Percentiles rank a stretch among this genome's conserved stretches.
Conservation (phyloP, 805 yeast genomes). For the Blastobotrys parvus region DNA sequence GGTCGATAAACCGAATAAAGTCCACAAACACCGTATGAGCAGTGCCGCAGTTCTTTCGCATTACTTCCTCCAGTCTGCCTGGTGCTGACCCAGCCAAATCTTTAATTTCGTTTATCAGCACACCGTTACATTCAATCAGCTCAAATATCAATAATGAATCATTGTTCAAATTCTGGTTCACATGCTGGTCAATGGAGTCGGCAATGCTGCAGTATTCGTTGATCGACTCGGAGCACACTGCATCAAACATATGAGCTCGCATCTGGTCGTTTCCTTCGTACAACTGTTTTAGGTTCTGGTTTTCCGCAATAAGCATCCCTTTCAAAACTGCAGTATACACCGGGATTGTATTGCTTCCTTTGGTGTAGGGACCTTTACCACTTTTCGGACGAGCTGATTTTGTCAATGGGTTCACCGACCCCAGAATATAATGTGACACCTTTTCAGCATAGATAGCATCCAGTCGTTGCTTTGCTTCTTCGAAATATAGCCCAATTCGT, state of each 20-base stretch:
- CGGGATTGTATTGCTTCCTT: conserved; percentile 51
- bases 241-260: conserved; percentile 25
- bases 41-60: conserved; percentile 17
- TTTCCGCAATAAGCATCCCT: conserved; percentile 43
- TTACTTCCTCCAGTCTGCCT: conserved; percentile 14
- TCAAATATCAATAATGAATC: conserved; percentile 53
- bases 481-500: conserved; percentile 39
- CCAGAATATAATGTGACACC: conserved; percentile 14
- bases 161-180: conserved; percentile 35
- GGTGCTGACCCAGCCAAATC: conserved; percentile 20
- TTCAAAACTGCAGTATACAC: conserved; percentile 45
- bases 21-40: conserved; percentile 41
- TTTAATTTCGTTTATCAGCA: conserved; percentile 29
- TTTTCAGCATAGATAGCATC: conserved; percentile 18
- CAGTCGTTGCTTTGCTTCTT: conserved; percentile 19
- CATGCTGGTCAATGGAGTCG: conserved; percentile 31
- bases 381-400: conserved; percentile 9
- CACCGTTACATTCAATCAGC: conserved; percentile 41
- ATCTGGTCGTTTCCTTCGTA: conserved; percentile 29
- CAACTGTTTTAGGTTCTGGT: conserved; percentile 38
- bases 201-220: conserved; percentile 35
- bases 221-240: conserved; percentile 30
- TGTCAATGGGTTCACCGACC: conserved; percentile 13
- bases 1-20: conserved; percentile 48
- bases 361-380: conserved; percentile 42